These are phyloP conservation scores for Leccinum fallax DNA, from an alignment of 1,284 basidiomycete genomes.

Conservation along the genomic window DNA sequence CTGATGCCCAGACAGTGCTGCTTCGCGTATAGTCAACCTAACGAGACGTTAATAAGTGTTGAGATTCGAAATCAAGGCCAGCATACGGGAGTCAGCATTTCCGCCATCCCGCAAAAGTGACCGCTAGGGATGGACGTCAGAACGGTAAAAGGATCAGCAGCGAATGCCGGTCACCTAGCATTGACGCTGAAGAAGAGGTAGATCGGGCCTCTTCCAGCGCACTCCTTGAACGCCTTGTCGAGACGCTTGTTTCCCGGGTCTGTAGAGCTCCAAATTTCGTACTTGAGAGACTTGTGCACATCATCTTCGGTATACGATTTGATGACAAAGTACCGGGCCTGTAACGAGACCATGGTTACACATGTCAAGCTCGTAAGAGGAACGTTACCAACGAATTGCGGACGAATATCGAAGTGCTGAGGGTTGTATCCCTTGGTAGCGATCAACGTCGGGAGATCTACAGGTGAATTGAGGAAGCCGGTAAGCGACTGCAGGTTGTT, in stretches of 20 bases:
- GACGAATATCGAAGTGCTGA: constrained; percentile 79
- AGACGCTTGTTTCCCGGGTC: constrained; percentile 94
- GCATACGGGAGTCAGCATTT: constrained; percentile 86
- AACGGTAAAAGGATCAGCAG: not conserved
- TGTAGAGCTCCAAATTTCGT: constrained; percentile 97
- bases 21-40: constrained; percentile 83
- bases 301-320: constrained; percentile 98
- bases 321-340: constrained; percentile 95
- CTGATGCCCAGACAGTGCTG: constrained; percentile 94
- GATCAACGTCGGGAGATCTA: constrained; percentile 86
- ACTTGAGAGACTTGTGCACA: constrained; percentile 94
- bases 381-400: constrained; percentile 61
- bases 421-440: constrained; percentile 92
- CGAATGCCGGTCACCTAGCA: constrained; percentile 56
- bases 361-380: not conserved
- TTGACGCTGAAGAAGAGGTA: constrained; percentile 98
- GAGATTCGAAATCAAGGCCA: constrained; percentile 1
- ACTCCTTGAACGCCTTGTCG: constrained; percentile 94
- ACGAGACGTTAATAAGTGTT: constrained; percentile 1
- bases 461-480: constrained; percentile 58
- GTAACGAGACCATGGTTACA: constrained; percentile 10
- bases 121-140: constrained; percentile 53
- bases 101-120: constrained; percentile 96
- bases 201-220: constrained; percentile 82
- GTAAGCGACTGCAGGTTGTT: constrained; percentile 40